A percentile compares a stretch with the other conserved stretches of the same genome.
These are phyloP conservation scores for Kodamaea neixiangensis DNA, from an alignment of 805 yeast species.

Conservation along the genomic window DNA sequence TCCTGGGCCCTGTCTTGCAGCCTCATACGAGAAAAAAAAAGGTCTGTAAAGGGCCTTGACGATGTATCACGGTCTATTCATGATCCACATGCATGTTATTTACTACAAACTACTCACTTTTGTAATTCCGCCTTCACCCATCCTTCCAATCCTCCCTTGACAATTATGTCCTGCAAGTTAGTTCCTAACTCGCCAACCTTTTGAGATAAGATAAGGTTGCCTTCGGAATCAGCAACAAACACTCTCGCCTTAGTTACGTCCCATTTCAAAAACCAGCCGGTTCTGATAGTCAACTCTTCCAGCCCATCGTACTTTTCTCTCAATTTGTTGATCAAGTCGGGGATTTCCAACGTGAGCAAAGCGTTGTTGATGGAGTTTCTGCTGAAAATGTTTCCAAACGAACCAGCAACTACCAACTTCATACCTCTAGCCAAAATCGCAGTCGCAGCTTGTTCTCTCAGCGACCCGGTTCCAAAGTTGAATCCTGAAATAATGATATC, in stretches of 20 bases:
- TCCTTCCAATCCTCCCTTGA: constrained; percentile 96
- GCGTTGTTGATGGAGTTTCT: constrained; percentile 98
- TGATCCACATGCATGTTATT: background rate
- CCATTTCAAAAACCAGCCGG: constrained; percentile 92
- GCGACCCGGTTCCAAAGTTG: constrained; percentile 98
- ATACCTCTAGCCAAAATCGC: constrained; percentile 93
- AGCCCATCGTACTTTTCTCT: constrained; percentile 62
- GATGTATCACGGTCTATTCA: background rate
- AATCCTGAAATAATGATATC: constrained; percentile 91
- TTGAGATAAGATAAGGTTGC: constrained; percentile 67
- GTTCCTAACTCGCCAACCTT: constrained; percentile 96
- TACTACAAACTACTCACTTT: constrained; percentile 1
- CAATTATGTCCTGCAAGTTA: constrained; percentile 93
- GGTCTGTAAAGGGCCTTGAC: background rate
- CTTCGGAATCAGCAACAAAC: constrained; percentile 66
- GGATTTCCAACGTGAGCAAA: constrained; percentile 88
- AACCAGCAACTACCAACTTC: constrained; percentile 91
- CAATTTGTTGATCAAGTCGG: constrained; percentile 75
- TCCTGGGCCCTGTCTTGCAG: background rate
- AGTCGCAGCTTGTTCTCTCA: constrained; percentile 99
- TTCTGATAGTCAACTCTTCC: constrained; percentile 85
- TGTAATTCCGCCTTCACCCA: constrained; percentile 84
- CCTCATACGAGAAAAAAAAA: background rate
- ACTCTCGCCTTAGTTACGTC: constrained; percentile 86
- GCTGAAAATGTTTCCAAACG: constrained; percentile 94